These are phyloP conservation scores for Cladosporium sp. DNA, from an alignment of 2,329 filamentous ascomycete species.

Conservation along the genomic window DNA sequence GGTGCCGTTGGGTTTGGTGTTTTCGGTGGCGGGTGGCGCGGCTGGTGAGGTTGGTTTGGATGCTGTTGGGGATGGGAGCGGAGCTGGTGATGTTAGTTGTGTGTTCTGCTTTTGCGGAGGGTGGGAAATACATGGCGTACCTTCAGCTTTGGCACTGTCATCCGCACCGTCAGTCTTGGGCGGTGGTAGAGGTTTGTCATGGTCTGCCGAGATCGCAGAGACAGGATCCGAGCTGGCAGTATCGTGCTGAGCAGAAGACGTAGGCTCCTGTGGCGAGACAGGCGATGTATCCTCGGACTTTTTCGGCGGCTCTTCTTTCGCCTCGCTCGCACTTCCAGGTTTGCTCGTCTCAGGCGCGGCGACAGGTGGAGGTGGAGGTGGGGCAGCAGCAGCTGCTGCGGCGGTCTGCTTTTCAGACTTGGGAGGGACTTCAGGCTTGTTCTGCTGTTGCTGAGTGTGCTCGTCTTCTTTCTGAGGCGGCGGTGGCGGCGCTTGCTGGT, in stretches of 20 bases:
- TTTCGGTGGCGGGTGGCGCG: conserved; percentile 1
- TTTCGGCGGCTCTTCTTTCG: neutral
- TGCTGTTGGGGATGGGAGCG: neutral
- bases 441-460: neutral
- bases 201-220: conserved; percentile 7
- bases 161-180: conserved; percentile 13
- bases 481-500: conserved; percentile 3
- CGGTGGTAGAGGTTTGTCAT: conserved; percentile 7
- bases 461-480: conserved; percentile 11
- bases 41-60: neutral
- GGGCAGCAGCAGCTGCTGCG: neutral
- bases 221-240: conserved; percentile 1
- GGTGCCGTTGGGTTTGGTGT: conserved; percentile 1
- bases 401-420: conserved; percentile 5
- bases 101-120: neutral
- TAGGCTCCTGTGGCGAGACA: conserved; percentile 2
- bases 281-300: neutral
- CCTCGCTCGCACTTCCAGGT: neutral
- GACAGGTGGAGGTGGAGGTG: neutral
- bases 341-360: neutral
- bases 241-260: neutral
- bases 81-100: neutral
- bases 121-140: neutral
- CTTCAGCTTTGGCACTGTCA: conserved; percentile 7
- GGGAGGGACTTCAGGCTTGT: conserved; percentile 1